These are phyloP conservation scores for Amphirosellinia nigrospora DNA, from an alignment of 495 filamentous ascomycete genomes.

Conservation along the genomic window DNA sequence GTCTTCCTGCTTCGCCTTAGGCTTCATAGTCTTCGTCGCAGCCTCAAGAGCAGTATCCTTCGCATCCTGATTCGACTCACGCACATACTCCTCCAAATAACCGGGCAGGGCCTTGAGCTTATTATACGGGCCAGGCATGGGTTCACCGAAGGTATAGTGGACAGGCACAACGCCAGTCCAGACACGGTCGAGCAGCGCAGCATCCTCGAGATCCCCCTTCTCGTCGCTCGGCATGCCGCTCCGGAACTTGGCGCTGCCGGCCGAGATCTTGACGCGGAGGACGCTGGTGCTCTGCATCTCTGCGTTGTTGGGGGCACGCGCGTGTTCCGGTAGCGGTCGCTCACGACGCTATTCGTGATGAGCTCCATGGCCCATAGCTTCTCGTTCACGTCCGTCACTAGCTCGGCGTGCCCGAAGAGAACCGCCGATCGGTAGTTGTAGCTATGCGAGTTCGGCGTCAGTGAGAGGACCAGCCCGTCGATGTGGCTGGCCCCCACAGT, in stretches of 20 bases:
- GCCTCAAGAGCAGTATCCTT: slow-evolving; percentile 60
- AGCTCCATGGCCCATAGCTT: slow-evolving; percentile 84
- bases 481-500: slow-evolving; percentile 67
- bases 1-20: slow-evolving; percentile 29
- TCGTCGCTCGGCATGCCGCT: slow-evolving; percentile 74
- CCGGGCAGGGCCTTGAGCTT: slow-evolving; percentile 63
- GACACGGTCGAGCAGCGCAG: slow-evolving; percentile 62
- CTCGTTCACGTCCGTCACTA: slow-evolving; percentile 71
- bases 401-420: slow-evolving; percentile 73
- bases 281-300: slow-evolving; percentile 83
- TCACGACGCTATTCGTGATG: slow-evolving; percentile 77
- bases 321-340: slow-evolving; percentile 70
- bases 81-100: slow-evolving; percentile 66
- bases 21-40: slow-evolving; percentile 36
- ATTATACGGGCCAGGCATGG: slow-evolving; percentile 69
- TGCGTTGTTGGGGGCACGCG: slow-evolving; percentile 73
- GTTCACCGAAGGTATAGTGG: slow-evolving; percentile 68
- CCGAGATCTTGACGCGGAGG: slow-evolving; percentile 69
- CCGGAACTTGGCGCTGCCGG: slow-evolving; percentile 81
- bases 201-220: slow-evolving; percentile 66
- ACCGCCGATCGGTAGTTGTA: slow-evolving; percentile 90
- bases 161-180: slow-evolving; percentile 90
- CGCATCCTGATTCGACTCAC: slow-evolving; percentile 59
- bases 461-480: slow-evolving; percentile 76
- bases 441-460: slow-evolving; percentile 80